Percentiles rank a stretch among this genome's conserved stretches.
These are phyloP conservation scores for Sporothrix schenckii DNA, from an alignment of 2,329 filamentous ascomycete genomes.

Conservation along the genomic window DNA sequence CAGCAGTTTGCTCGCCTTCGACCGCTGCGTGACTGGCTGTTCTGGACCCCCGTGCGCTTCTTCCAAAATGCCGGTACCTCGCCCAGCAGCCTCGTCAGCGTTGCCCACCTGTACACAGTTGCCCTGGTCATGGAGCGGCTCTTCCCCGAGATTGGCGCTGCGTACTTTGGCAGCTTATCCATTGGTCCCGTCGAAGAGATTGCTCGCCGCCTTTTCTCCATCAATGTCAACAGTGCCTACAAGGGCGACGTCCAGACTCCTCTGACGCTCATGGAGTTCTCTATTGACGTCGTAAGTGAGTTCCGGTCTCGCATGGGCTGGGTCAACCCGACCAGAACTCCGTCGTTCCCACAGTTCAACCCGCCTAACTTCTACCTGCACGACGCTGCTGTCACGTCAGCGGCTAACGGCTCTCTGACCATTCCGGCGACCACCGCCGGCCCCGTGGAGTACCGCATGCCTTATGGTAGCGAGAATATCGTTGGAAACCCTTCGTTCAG, in stretches of 20 bases:
- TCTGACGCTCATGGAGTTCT: conserved; percentile 70
- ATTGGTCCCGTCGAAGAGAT: conserved; percentile 85
- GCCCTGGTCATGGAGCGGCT: conserved; percentile 86
- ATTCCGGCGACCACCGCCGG: conserved; percentile 47
- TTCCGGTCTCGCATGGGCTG: conserved; percentile 72
- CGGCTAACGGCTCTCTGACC: conserved; percentile 43
- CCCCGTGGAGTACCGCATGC: conserved; percentile 48
- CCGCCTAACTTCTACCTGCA: conserved; percentile 57
- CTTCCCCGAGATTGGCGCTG: conserved; percentile 86
- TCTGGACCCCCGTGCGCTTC: conserved; percentile 89
- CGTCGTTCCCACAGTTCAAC: conserved; percentile 64
- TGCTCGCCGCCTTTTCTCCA: conserved; percentile 70
- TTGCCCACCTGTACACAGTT: conserved; percentile 89
- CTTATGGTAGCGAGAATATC: conserved; percentile 49
- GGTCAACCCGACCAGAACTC: conserved; percentile 61
- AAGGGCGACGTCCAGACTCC: conserved; percentile 64
- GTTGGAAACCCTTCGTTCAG: conserved; percentile 59
- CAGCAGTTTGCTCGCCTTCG: conserved; percentile 91
- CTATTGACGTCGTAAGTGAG: conserved; percentile 68
- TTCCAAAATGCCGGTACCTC: conserved; percentile 77
- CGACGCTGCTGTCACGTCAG: conserved; percentile 40
- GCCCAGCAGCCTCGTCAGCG: conserved; percentile 75
- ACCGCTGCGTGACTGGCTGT: conserved; percentile 86
- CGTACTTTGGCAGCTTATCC: conserved; percentile 82
- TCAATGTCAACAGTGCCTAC: conserved; percentile 63